Conservation (phyloP, 1,284 basidiomycete species). For the Neonothopanus nambi region DNA sequence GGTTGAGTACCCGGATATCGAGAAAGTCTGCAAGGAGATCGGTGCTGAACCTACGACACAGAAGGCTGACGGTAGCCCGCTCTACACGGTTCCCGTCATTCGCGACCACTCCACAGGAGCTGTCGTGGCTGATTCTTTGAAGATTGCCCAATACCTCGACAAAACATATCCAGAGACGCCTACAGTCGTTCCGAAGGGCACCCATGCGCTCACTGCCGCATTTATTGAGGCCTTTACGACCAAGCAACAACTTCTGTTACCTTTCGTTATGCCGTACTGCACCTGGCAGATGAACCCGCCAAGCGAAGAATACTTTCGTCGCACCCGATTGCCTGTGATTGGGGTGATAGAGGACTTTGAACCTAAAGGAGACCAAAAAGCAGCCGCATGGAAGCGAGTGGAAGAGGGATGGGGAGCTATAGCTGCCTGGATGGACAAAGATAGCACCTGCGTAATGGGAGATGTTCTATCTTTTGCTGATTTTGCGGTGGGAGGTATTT, state of each 20-base stretch:
- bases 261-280: slow-evolving; percentile 11
- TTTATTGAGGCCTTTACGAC: slow-evolving; percentile 25
- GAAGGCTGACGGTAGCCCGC: slow-evolving; percentile 25
- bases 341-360: slow-evolving; percentile 15
- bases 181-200: slow-evolving; percentile 26
- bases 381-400: slow-evolving; percentile 24
- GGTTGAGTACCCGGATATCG: slow-evolving; percentile 43
- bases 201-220: slow-evolving; percentile 32
- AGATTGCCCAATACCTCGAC: slow-evolving; percentile 48
- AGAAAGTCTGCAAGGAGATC: slow-evolving; percentile 27
- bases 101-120: slow-evolving; percentile 32
- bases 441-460: slow-evolving; percentile 30
- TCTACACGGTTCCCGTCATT: slow-evolving; percentile 25
- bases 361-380: slow-evolving; percentile 27
- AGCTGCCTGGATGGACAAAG: slow-evolving; percentile 28
- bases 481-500: slow-evolving; percentile 27
- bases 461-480: slow-evolving; percentile 34
- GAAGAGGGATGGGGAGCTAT: slow-evolving; percentile 26
- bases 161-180: slow-evolving; percentile 40
- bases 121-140: slow-evolving; percentile 37
- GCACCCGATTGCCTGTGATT: slow-evolving; percentile 12
- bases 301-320: slow-evolving; percentile 2
- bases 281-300: slow-evolving; percentile 22
- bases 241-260: neutral
- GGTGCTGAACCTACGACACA: slow-evolving; percentile 27